These are phyloP conservation scores for Diaporthe aspalathi DNA, from an alignment of 2,329 filamentous ascomycete species.

Conservation along the genomic window DNA sequence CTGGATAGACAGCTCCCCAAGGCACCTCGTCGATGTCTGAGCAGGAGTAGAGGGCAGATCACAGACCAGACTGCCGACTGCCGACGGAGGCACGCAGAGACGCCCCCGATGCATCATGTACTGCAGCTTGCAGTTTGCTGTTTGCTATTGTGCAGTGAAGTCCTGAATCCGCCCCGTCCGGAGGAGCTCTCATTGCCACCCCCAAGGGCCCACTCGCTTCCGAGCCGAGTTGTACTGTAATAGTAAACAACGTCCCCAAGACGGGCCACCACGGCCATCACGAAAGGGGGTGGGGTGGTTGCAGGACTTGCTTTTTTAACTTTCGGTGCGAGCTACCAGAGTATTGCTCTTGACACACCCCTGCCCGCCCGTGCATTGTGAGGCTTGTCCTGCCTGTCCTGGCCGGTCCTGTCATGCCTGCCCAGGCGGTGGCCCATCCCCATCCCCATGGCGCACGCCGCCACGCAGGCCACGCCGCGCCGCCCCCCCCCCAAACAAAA, in stretches of 20 bases:
- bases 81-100: neutral
- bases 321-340: conserved; percentile 12
- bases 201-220: conserved; percentile 18
- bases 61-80: conserved; percentile 10
- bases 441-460: conserved; percentile 5
- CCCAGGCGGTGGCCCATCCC: conserved; percentile 7
- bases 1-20: conserved; percentile 6
- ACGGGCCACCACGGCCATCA: conserved; percentile 6
- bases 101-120: neutral
- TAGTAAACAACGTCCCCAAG: conserved; percentile 11
- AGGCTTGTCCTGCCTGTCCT: conserved; percentile 11
- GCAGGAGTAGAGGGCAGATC: neutral
- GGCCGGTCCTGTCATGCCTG: conserved; percentile 1
- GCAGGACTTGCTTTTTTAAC: conserved; percentile 14
- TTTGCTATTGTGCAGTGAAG: neutral
- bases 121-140: neutral
- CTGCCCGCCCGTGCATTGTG: conserved; percentile 9
- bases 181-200: conserved; percentile 23
- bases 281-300: neutral
- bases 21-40: neutral
- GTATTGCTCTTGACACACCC: conserved; percentile 20
- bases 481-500: neutral
- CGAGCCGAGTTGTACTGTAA: conserved; percentile 26
- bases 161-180: conserved; percentile 9
- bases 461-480: too few relatives aligned